These are phyloP conservation scores for Tetracentron sinense DNA, from an alignment of 164 flowering plant genomes.

Conservation along the genomic window DNA sequence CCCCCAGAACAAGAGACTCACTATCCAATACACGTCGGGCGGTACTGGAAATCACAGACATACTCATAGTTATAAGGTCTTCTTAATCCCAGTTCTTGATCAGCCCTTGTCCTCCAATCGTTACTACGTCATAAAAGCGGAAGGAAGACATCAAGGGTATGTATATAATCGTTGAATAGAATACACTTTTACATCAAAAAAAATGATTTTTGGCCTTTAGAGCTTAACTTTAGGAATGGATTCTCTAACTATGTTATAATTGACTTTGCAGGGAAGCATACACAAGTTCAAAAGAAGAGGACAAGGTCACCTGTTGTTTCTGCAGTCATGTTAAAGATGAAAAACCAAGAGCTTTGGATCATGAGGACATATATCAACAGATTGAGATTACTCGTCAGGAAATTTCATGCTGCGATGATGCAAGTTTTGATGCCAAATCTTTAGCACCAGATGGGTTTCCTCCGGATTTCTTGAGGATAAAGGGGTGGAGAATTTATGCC, in stretches of 20 bases:
- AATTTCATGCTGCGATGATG: neutral
- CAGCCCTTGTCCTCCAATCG: constrained; percentile 34
- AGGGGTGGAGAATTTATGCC: constrained; percentile 22
- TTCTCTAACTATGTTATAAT: neutral
- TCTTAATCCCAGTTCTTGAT: constrained; percentile 46
- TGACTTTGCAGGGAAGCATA: constrained; percentile 4
- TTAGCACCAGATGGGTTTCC: constrained; percentile 27
- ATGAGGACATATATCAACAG: constrained; percentile 34
- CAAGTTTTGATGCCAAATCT: constrained; percentile 24
- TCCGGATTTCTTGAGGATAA: constrained; percentile 19
- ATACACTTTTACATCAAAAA: no score
- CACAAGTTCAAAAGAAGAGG: neutral
- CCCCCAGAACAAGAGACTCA: constrained; percentile 47
- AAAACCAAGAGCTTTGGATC: constrained; percentile 39
- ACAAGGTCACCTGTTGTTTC: constrained; percentile 30
- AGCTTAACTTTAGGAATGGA: no score
- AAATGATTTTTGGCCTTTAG: neutral
- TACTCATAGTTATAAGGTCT: constrained; percentile 13
- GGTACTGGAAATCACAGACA: neutral
- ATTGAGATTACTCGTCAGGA: constrained; percentile 19
- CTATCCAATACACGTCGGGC: constrained; percentile 4
- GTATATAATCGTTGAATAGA: neutral
- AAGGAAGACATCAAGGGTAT: constrained; percentile 37
- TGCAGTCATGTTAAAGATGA: constrained; percentile 19
- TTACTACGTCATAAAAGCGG: constrained; percentile 29